Conservation (phyloP, 257 asterid genomes). For the Nicotiana knightiana region DNA sequence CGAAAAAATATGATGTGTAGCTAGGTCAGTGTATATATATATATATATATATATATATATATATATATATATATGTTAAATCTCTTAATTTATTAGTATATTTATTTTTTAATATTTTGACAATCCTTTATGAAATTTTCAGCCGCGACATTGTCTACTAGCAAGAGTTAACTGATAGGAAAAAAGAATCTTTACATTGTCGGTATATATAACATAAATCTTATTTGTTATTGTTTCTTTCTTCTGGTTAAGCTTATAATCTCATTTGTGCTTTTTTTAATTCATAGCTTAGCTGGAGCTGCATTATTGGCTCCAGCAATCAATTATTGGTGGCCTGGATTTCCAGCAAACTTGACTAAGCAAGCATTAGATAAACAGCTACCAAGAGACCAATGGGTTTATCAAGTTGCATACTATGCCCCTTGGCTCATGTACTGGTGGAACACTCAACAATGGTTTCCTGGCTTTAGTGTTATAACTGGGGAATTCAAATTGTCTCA, state of each 20-base stretch:
- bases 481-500: conserved; percentile 41
- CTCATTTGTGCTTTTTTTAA: background rate
- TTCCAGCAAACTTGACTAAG: conserved; percentile 43
- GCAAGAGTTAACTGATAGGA: too few relatives aligned
- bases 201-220: too few relatives aligned
- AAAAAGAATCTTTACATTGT: background rate
- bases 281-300: conserved; percentile 57
- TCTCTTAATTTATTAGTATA: too few relatives aligned
- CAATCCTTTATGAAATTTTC: too few relatives aligned
- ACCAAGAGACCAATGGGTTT: conserved; percentile 55
- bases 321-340: conserved; percentile 77
- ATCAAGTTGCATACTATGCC: conserved; percentile 54
- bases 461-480: conserved; percentile 46
- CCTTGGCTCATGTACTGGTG: conserved; percentile 79
- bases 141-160: too few relatives aligned
- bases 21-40: too few relatives aligned
- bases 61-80: too few relatives aligned
- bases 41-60: too few relatives aligned
- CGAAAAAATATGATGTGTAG: too few relatives aligned
- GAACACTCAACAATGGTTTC: conserved; percentile 70
- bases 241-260: background rate
- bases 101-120: too few relatives aligned
- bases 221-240: background rate
- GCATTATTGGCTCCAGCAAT: conserved; percentile 55
- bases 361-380: conserved; percentile 48